Evolutionary conservation across 441 rosid genomes (phyloP).

Genomic region (Bocquillonia castaneifolia): DNA sequence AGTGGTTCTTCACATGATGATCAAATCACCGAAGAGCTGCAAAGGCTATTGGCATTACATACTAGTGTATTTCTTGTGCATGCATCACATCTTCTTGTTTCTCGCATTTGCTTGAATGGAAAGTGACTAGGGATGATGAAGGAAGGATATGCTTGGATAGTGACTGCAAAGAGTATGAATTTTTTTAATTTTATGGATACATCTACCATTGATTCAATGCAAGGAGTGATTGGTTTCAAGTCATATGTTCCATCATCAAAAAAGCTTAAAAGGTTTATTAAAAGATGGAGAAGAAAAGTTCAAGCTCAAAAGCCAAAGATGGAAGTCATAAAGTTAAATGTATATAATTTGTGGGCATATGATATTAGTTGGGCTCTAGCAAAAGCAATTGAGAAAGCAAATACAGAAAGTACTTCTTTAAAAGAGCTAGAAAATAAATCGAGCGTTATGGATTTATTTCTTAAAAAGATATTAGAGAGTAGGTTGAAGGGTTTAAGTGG

Average conservation of each 20-base stretch:
- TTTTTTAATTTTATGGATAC: constrained; percentile 26
- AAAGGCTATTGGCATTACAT: constrained; percentile 22
- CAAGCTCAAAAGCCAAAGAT: background rate
- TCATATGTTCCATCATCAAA: constrained; percentile 28
- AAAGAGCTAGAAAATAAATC: background rate
- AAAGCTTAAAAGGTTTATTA: constrained; percentile 23
- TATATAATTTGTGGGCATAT: constrained; percentile 33
- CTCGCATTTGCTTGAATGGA: constrained; percentile 26
- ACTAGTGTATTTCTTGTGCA: constrained; percentile 36
- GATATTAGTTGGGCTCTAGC: constrained; percentile 39
- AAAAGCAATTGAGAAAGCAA: constrained; percentile 31
- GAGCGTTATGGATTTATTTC: background rate
- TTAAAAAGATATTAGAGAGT: constrained; percentile 9
- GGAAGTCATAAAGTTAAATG: constrained; percentile 22
- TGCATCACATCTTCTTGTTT: constrained; percentile 30
- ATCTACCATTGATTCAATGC: constrained; percentile 29
- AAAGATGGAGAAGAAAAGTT: constrained; percentile 27
- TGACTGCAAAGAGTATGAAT: constrained; percentile 28
- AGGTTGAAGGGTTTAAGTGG: background rate
- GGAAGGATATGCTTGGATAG: constrained; percentile 44
- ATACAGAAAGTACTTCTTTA: background rate
- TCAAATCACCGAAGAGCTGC: constrained; percentile 20
- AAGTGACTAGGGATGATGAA: constrained; percentile 34
- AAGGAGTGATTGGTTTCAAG: no score
- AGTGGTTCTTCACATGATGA: constrained; percentile 19